Base-by-base conservation (phyloP, 768 basidiomycete genomes). In the Rhodosporidiobolus odoratus region DNA sequence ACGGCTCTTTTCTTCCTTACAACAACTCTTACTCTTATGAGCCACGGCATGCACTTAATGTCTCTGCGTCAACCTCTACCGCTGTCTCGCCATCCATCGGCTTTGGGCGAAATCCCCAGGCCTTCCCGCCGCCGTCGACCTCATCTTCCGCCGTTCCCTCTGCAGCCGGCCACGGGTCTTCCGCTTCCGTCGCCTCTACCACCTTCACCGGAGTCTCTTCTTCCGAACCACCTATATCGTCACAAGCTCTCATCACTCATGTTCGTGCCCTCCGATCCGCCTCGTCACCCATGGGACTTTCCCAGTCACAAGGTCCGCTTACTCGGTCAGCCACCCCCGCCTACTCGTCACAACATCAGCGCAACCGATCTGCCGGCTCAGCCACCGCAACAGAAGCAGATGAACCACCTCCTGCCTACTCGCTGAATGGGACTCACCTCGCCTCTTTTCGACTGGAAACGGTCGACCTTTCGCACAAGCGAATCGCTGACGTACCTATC, bases 401-500 rank as follows among this genome's bases (percentile, higher is more conserved):
- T 16, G 25, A 19, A 23, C 23, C 37, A 23, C n/a, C 12, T 5
- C 56, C 3, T 17, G 7, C 0, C 27, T 58, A n/a, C 37, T 8
- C 59, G 54, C 38, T 25, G 8, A 27, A 54, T 32, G 63, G 23
- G 19, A n/a, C 45, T 2, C 17, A 45, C 25, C 17, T 16, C 10
- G 23, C 21, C 23, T 8, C 8, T 23, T 8, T 13, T 23, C 48
- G 53, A 27, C 70, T 77, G 48, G 86, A 86, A 66, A 95, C 93
- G 10, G 82, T 99, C 65, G 87, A 92, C 77, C 84, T 98, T 58
- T 86, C 89, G 69, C 88, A 91, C 79, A 85, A 88, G 80, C 84
- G 84, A 53, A 81, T 97, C 45, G 86, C 87, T 16, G 87, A 91
- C 69, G 84, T 97, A 50, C 87, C 87, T 15, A 85, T 86, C 73